Percentiles rank a stretch among this genome's conserved stretches.
phyloP scores from a whole-genome alignment of 805 yeast genomes.

The Ogataea haglerorum region DNA sequence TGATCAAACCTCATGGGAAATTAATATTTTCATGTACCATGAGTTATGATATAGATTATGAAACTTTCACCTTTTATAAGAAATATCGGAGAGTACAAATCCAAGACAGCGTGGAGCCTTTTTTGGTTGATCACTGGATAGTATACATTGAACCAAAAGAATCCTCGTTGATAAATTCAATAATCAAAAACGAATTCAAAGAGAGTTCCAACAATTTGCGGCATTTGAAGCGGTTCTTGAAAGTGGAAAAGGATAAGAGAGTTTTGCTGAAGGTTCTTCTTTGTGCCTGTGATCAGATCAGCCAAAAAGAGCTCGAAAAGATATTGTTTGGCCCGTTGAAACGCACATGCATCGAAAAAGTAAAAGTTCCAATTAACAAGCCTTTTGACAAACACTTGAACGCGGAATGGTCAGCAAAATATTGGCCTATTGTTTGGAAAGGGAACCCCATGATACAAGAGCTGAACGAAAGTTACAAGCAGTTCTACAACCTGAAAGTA shows the following conservation, averaged over 20 bases:
- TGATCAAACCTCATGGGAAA: slow-evolving; percentile 15
- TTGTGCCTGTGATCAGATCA: slow-evolving; percentile 43
- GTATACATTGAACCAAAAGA: slow-evolving; percentile 38
- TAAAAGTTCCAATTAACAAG: slow-evolving; percentile 53
- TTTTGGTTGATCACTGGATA: slow-evolving; percentile 40
- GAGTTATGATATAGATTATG: slow-evolving; percentile 38
- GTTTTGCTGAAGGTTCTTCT: slow-evolving; percentile 14
- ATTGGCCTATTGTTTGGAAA: slow-evolving; percentile 93
- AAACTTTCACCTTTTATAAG: slow-evolving; percentile 37
- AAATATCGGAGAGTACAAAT: slow-evolving; percentile 40
- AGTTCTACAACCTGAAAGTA: slow-evolving; percentile 45
- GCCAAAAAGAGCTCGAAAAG: slow-evolving; percentile 24
- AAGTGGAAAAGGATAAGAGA: slow-evolving; percentile 8
- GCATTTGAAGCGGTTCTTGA: slow-evolving; percentile 56
- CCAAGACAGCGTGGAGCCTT: slow-evolving; percentile 26
- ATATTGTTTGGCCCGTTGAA: slow-evolving; percentile 24
- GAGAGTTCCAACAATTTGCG: slow-evolving; percentile 29
- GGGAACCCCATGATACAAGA: slow-evolving; percentile 82
- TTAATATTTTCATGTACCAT: slow-evolving; percentile 1
- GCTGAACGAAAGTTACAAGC: slow-evolving; percentile 42
- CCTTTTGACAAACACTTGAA: slow-evolving; percentile 72
- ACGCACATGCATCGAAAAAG: slow-evolving; percentile 12
- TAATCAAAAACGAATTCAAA: slow-evolving; percentile 24
- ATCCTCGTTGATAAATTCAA: slow-evolving; percentile 27
- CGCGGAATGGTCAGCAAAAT: slow-evolving; percentile 56